Base-by-base conservation (phyloP, 352 stramenopile species). In the Blastocystis sp. region DNA sequence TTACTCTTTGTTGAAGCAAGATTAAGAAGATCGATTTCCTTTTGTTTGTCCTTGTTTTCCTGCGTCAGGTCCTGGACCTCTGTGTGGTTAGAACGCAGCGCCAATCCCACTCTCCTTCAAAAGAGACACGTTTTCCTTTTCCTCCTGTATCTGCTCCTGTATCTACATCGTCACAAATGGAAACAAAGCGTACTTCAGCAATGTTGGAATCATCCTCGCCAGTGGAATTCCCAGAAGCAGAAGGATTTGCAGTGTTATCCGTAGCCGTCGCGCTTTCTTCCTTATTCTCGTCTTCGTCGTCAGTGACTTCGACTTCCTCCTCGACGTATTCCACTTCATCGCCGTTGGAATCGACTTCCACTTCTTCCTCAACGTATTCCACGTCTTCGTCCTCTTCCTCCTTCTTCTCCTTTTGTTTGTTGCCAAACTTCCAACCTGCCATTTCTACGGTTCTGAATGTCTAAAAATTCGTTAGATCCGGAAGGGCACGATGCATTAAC, bases 321-420 rank as follows among this genome's bases (percentile, higher is more conserved):
- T 79, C 69, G 21, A 79, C 69, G 63, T 79, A 79, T 34, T 79
- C 69, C 19, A 79, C 43, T 28, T 79, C 69, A 17, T 79, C 69
- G 61, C 69, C 69, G 24, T 79, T 79, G 11, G 69, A 79, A 79
- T 79, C 69, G 17, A 79, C 69, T 79, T 79, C 69, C 45, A 79
- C 69, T 28, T 79, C 69, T 63, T 79, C 69, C 40, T 77, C 68
- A 24, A 77, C 68, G 28, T 77, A 77, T 28, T 77, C 68, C 38
- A 79, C 69, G 9, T 79, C 52, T 62, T 79, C 69, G n/a, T 79
- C 69, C n/a, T 64, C 69, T 43, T 43, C 24, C 19, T 74, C 24
- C 43, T 64, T 45, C 38, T 79, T 45, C 40, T 79, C 45, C 69
- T 79, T 79, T 79, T 79, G 69, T 52, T 79, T 79, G 38, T 61